Percentiles rank a stretch among this genome's conserved stretches.
phyloP scores from a whole-genome alignment of 441 rosid species.

The Gossypium laxum region DNA sequence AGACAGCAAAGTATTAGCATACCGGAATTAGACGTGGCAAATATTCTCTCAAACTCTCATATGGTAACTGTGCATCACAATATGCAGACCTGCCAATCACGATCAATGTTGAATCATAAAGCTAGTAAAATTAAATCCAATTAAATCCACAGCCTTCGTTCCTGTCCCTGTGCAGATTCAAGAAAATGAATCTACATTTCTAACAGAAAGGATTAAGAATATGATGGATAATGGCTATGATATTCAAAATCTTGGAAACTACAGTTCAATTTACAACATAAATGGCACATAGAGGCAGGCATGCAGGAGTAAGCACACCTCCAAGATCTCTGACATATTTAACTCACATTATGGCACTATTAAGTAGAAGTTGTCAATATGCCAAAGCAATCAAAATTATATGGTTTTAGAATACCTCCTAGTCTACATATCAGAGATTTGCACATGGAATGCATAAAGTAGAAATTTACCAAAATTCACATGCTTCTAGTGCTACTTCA shows the following conservation, averaged over 20 bases:
- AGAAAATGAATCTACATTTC: background rate
- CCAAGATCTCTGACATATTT: background rate
- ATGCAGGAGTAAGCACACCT: background rate
- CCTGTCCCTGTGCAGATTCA: background rate
- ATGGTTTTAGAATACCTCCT: background rate
- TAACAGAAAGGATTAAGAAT: background rate
- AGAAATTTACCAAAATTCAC: constrained; percentile 86
- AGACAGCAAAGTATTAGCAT: constrained; percentile 15
- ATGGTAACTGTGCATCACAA: constrained; percentile 73
- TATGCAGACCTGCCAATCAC: constrained; percentile 72
- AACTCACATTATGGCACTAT: background rate
- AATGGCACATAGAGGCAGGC: background rate
- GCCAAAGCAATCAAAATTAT: background rate
- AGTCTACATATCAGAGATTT: background rate
- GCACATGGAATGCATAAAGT: constrained; percentile 11
- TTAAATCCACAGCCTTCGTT: background rate
- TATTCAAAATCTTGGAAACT: background rate
- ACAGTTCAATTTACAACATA: background rate
- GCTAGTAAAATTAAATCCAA: background rate
- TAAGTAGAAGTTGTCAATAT: background rate
- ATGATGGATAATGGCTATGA: background rate
- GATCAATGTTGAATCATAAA: constrained; percentile 16
- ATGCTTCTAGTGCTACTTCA: constrained; percentile 96
- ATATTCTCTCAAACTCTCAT: constrained; percentile 67
- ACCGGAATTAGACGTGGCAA: constrained; percentile 85